Conservation (phyloP, 176 grass and related monocot genomes). For the Juncus effusus region DNA sequence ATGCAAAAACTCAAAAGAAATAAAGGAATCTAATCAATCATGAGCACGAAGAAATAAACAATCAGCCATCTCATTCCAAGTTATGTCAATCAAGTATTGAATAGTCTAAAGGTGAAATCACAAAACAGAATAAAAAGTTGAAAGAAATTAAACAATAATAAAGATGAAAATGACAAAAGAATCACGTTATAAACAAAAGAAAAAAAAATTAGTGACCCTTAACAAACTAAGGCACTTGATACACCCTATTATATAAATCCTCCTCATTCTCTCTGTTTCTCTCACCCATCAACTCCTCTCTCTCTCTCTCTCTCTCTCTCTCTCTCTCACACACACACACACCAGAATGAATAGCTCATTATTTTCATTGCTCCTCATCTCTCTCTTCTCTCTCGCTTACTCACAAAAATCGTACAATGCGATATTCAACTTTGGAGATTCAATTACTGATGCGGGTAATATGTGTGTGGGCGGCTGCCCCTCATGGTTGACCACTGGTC, state of each 20-base stretch:
- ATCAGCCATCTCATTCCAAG: constrained; percentile 8
- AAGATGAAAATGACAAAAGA: constrained; percentile 34
- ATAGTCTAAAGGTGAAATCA: background rate
- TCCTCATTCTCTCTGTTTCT: background rate
- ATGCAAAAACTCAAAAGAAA: constrained; percentile 19
- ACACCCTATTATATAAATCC: constrained; percentile 32
- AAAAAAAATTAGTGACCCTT: constrained; percentile 15
- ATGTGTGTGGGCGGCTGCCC: constrained; percentile 52
- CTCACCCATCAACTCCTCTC: constrained; percentile 13
- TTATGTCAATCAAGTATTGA: background rate
- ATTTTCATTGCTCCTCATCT: constrained; percentile 16
- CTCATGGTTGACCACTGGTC: constrained; percentile 52
- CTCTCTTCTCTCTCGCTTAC: constrained; percentile 21
- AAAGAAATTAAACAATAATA: constrained; percentile 17
- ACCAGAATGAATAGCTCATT: constrained; percentile 11
- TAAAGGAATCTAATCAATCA: constrained; percentile 23
- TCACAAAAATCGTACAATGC: constrained; percentile 48
- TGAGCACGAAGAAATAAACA: constrained; percentile 13
- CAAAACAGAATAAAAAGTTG: constrained; percentile 12
- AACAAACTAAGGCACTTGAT: constrained; percentile 9
- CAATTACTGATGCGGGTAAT: constrained; percentile 80
- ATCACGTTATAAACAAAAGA: constrained; percentile 12
- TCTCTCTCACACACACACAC: constrained; percentile 16
- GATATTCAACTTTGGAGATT: constrained; percentile 81
- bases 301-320: constrained; percentile 15